Base-by-base conservation (phyloP, 176 grass and related monocot genomes). In the Bonia amplexicaulis region DNA sequence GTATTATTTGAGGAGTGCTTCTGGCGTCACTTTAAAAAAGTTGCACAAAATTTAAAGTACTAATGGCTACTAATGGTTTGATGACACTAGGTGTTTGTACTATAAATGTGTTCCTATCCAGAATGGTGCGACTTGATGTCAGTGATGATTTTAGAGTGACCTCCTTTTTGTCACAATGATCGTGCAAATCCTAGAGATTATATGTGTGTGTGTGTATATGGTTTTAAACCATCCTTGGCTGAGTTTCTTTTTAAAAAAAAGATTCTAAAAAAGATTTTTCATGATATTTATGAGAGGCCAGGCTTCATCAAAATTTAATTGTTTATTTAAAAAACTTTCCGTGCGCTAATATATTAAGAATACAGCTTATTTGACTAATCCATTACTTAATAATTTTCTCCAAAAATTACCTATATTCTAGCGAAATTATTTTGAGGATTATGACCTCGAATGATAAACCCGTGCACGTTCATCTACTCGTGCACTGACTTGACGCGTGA, bases 91-190 rank as follows among this genome's bases (percentile, higher is more conserved):
- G 46, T 54, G 31, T 45, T 44, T 76, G 77, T 75, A 67, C 57
- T 77, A 22, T 42, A 53, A 33, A 71, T 54, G 20, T 71, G 52
- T 68, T 27, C 45, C 77, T 82, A 71, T 82, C 77, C 64, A 65
- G 2, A 55, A 71, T 14, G 25, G 55, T 82, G 88, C 33, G 8
- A 41, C 77, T 58, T 85, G 87, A 85, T 81, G 77, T 81, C 61
- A 76, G n/a, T 12, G 33, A 83, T 55, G 77, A 80, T 85, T 81
- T 72, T 58, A 66, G 54, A 70, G n/a, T n/a, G n/a, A n/a, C n/a
- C n/a, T n/a, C n/a, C n/a, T n/a, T n/a, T 75, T 69, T 31, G 1
- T 77, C 54, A 70, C 65, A 44, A 31, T 78, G 4, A 31, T 73
- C 12, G 35, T 55, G 58, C 39, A 87, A 73, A 66, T 55, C 58